Evolutionary conservation across 139 green algal species (phyloP).

Genomic region (Micractinium sp.): DNA sequence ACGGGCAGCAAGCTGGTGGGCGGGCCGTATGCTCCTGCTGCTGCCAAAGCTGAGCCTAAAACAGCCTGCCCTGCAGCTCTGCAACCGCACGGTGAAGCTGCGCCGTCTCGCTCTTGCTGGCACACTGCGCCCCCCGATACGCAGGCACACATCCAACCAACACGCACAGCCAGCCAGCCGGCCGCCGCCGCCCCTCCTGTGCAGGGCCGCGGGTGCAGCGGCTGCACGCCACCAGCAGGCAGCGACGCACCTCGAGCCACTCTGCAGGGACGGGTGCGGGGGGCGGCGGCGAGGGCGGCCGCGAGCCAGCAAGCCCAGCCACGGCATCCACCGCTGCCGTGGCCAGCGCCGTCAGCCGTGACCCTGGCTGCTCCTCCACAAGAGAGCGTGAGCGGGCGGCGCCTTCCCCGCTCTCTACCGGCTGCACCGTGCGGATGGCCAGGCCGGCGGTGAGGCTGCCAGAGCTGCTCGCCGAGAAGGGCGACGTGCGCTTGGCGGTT

Average conservation of each 20-base stretch:
- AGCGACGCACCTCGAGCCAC: constrained; percentile 15
- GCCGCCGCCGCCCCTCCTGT: neutral
- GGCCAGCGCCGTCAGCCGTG: neutral
- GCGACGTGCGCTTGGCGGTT: neutral
- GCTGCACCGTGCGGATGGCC: neutral
- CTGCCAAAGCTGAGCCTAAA: too few relatives aligned
- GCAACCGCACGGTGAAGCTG: too few relatives aligned
- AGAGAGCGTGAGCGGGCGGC: constrained; percentile 2
- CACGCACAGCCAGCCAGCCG: neutral
- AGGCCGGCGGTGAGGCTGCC: constrained; percentile 13
- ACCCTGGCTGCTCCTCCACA: constrained; percentile 11
- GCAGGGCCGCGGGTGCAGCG: too few relatives aligned
- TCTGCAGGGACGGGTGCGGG: neutral
- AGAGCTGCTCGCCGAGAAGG: neutral
- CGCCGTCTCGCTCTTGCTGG: neutral
- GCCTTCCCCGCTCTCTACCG: neutral
- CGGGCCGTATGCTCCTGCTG: too few relatives aligned
- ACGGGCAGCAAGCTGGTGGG: too few relatives aligned
- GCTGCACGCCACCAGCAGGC: neutral
- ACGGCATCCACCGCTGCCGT: neutral
- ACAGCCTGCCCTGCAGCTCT: too few relatives aligned
- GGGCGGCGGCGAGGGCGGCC: neutral
- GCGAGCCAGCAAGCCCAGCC: neutral
- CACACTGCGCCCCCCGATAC: neutral
- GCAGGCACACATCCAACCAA: neutral